These are phyloP conservation scores for Cetraspora pellucida DNA, from an alignment of 192 early-diverging fungal species.

Conservation along the genomic window DNA sequence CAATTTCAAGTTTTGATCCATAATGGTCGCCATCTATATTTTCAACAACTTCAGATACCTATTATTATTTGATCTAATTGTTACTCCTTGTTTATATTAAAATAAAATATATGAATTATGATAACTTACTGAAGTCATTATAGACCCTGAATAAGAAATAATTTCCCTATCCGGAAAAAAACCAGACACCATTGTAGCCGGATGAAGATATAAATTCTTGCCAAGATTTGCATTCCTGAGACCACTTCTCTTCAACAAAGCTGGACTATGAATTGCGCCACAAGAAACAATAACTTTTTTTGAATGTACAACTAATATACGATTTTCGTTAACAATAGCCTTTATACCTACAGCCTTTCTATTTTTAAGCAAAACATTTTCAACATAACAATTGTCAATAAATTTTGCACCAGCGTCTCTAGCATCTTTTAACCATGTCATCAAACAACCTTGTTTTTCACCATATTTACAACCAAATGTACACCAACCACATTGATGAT, in stretches of 20 bases:
- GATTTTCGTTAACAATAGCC: constrained; percentile 40
- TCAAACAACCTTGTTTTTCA: constrained; percentile 66
- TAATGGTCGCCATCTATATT: constrained; percentile 64
- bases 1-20: constrained; percentile 67
- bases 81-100: not conserved
- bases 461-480: constrained; percentile 70
- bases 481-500: constrained; percentile 66
- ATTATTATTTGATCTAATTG: no score
- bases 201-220: constrained; percentile 65
- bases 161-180: constrained; percentile 54
- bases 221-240: constrained; percentile 73
- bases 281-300: constrained; percentile 59
- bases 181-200: constrained; percentile 59
- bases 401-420: constrained; percentile 64
- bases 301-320: constrained; percentile 48
- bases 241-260: constrained; percentile 63
- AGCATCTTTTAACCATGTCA: constrained; percentile 74
- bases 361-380: constrained; percentile 56
- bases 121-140: constrained; percentile 65
- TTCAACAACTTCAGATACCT: constrained; percentile 37
- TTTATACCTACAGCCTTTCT: constrained; percentile 57
- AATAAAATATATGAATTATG: not conserved
- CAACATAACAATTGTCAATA: constrained; percentile 57
- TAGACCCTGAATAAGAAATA: constrained; percentile 54
- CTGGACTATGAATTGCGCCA: constrained; percentile 69